Percentiles rank a stretch among this genome's conserved stretches.
Conservation (phyloP, 176 grass and related monocot species). For the Eremochloa ophiuroides region DNA sequence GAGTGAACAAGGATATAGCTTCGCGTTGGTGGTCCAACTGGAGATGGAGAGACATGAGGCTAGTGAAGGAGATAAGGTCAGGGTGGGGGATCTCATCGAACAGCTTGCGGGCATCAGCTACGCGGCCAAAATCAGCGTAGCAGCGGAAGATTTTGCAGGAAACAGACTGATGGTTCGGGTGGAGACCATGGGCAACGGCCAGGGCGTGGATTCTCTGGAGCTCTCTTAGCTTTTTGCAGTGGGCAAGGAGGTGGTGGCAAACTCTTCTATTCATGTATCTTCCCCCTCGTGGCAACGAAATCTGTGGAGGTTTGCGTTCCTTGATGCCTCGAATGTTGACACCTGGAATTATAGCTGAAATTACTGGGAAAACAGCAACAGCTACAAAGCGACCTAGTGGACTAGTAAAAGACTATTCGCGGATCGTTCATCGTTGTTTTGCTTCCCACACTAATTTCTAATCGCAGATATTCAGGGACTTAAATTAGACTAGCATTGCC, state of each 20-base stretch:
- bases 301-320: not conserved
- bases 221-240: constrained; percentile 38
- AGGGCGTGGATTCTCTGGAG: constrained; percentile 46
- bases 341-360: constrained; percentile 34
- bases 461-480: no score
- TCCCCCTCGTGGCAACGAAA: not conserved
- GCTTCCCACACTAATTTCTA: no score
- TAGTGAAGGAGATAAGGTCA: constrained; percentile 53
- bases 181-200: constrained; percentile 30
- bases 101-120: constrained; percentile 1
- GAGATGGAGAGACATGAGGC: constrained; percentile 53
- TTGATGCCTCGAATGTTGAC: not conserved
- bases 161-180: constrained; percentile 35
- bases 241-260: constrained; percentile 37
- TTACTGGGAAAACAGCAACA: constrained; percentile 21
- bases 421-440: no score
- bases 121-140: constrained; percentile 23
- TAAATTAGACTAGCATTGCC: no score
- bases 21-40: constrained; percentile 10
- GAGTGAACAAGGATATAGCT: constrained; percentile 37
- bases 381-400: not conserved
- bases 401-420: no score
- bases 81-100: constrained; percentile 53
- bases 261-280: constrained; percentile 33
- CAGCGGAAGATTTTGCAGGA: constrained; percentile 58